Conservation (phyloP, 805 yeast species). For the Hermanozyma aechmeae region DNA sequence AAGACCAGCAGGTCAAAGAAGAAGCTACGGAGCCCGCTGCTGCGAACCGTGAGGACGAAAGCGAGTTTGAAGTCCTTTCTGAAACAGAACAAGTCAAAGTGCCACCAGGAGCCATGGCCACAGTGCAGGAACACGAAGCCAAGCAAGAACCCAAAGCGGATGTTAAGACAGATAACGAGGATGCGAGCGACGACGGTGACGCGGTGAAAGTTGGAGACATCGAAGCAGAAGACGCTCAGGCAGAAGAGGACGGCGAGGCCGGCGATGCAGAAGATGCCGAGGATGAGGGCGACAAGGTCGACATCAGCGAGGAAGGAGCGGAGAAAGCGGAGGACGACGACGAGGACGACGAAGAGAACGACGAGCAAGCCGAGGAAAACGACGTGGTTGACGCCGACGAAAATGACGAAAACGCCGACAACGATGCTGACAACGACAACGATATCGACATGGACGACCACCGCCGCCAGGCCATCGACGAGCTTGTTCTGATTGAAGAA, state of each 20-base stretch:
- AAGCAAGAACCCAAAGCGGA: constrained; percentile 1
- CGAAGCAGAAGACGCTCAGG: constrained; percentile 1
- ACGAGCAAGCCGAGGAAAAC: constrained; percentile 2
- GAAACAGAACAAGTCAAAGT: no score
- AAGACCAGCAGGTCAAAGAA: no score
- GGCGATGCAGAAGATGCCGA: constrained; percentile 1
- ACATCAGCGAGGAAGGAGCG: constrained; percentile 3
- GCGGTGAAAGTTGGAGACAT: constrained; percentile 4
- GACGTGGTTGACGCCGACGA: constrained; percentile 1
- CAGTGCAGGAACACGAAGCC: constrained; percentile 5
- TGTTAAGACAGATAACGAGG: constrained; percentile 13
- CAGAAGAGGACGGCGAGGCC: constrained; percentile 1
- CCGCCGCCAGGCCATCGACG: constrained; percentile 57
- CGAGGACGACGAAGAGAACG: constrained; percentile 7
- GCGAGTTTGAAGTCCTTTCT: no score
- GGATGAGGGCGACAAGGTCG: constrained; percentile 4
- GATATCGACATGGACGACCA: constrained; percentile 25
- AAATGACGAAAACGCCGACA: not conserved
- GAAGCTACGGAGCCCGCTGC: no score
- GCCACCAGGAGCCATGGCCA: no score
- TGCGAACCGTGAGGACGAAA: no score
- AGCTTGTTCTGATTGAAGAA: constrained; percentile 71
- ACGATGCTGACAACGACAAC: constrained; percentile 1
- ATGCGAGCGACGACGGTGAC: constrained; percentile 9
- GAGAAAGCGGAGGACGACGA: constrained; percentile 5